phyloP scores from a whole-genome alignment of 179 eudicot species.

The Amaranthus tricolor region DNA sequence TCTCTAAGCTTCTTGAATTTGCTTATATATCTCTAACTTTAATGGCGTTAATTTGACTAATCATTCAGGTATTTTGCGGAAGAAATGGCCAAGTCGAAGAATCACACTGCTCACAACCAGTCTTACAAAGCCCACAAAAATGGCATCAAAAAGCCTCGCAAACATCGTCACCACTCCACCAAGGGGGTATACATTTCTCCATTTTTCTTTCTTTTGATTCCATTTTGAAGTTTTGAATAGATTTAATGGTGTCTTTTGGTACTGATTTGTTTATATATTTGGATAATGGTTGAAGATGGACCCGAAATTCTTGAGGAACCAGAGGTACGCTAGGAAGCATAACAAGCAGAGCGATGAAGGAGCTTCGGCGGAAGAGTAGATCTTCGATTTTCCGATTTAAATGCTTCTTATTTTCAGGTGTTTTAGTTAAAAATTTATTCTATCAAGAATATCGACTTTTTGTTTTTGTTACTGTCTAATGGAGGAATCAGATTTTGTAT shows the following conservation, averaged over 20 bases:
- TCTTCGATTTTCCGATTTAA: neutral
- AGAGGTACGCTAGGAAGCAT: slow-evolving; percentile 98
- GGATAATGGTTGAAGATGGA: slow-evolving; percentile 57
- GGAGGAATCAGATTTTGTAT: neutral
- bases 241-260: neutral
- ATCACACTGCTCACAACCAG: slow-evolving; percentile 95
- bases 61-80: neutral
- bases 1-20: neutral
- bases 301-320: slow-evolving; percentile 95
- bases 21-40: neutral
- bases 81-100: slow-evolving; percentile 95
- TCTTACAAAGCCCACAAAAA: slow-evolving; percentile 83
- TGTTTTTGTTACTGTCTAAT: slow-evolving; percentile 3
- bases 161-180: slow-evolving; percentile 79
- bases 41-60: neutral
- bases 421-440: neutral
- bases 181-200: slow-evolving; percentile 53
- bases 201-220: neutral
- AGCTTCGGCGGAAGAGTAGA: slow-evolving; percentile 49
- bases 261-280: neutral
- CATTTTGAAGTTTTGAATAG: neutral
- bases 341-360: slow-evolving; percentile 64
- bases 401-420: neutral
- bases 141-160: slow-evolving; percentile 86
- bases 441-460: neutral